These are phyloP conservation scores for Akanthomyces uredinophilus DNA, from an alignment of 2,329 filamentous ascomycete genomes.

Conservation along the genomic window DNA sequence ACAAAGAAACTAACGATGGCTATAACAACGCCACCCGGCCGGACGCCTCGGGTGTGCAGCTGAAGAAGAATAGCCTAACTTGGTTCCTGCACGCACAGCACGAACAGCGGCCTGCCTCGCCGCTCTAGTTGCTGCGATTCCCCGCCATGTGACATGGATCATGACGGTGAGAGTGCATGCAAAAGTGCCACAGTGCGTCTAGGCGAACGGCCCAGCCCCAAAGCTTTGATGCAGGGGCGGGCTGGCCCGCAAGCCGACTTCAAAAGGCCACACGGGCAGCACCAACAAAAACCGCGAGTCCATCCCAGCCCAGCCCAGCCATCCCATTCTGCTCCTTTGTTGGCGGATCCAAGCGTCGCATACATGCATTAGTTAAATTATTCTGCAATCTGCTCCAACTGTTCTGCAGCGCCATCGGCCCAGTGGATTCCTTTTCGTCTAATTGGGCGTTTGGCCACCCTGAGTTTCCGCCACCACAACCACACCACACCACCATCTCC, in stretches of 20 bases:
- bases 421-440: constrained; percentile 5
- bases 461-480: neutral
- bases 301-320: constrained; percentile 2
- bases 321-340: neutral
- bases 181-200: no score
- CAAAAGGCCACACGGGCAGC: neutral
- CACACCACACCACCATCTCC: neutral
- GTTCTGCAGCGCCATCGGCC: constrained; percentile 3
- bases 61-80: neutral
- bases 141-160: neutral
- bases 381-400: neutral
- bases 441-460: neutral
- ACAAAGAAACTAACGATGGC: neutral
- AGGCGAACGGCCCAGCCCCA: neutral
- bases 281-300: neutral
- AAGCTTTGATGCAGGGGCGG: constrained; percentile 1
- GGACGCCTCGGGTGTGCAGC: neutral
- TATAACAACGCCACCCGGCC: neutral
- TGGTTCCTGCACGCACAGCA: no score
- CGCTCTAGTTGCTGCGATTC: neutral
- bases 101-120: neutral
- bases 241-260: neutral
- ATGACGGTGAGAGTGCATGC: neutral
- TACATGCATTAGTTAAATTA: neutral
- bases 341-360: neutral